A percentile compares a stretch with the other conserved stretches of the same genome.
Conservation (phyloP, 345 rosid species). For the Isatis tinctoria region DNA sequence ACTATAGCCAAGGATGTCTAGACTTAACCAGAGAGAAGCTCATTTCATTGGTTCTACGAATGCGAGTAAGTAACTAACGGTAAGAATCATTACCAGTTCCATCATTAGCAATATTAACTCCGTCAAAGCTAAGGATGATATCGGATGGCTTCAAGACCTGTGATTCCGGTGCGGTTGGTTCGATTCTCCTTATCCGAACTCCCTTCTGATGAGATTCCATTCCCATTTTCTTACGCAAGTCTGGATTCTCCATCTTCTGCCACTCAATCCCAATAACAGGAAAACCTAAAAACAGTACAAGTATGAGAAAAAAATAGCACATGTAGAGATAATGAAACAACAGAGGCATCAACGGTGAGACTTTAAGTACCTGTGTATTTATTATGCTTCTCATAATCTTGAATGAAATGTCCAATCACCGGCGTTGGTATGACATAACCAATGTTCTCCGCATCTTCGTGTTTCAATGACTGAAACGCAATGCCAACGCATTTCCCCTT, state of each 20-base stretch:
- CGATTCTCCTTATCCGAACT: slow-evolving; percentile 85
- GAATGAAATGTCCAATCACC: slow-evolving; percentile 77
- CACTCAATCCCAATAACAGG: slow-evolving; percentile 95
- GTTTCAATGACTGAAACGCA: slow-evolving; percentile 96
- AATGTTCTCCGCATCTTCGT: slow-evolving; percentile 91
- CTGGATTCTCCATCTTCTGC: slow-evolving; percentile 99
- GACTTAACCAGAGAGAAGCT: neutral
- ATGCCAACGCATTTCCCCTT: slow-evolving; percentile 89
- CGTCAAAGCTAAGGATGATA: slow-evolving; percentile 81
- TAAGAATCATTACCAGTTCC: slow-evolving; percentile 67
- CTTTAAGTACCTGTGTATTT: slow-evolving; percentile 61
- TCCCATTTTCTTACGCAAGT: slow-evolving; percentile 71
- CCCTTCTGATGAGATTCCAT: slow-evolving; percentile 84
- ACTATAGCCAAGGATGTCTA: neutral
- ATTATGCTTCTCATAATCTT: slow-evolving; percentile 86
- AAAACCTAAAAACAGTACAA: slow-evolving; percentile 48
- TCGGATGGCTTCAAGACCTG: slow-evolving; percentile 80
- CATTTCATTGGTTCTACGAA: neutral
- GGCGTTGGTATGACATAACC: slow-evolving; percentile 97
- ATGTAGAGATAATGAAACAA: neutral
- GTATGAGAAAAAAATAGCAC: slow-evolving; percentile 5
- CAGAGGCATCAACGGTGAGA: neutral
- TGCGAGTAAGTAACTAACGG: neutral
- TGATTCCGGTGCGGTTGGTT: slow-evolving; percentile 90
- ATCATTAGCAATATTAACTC: slow-evolving; percentile 83